Percentiles rank a stretch among this genome's conserved stretches.
phyloP scores from a whole-genome alignment of 2,329 filamentous ascomycete species.

The Colletotrichum magnum region DNA sequence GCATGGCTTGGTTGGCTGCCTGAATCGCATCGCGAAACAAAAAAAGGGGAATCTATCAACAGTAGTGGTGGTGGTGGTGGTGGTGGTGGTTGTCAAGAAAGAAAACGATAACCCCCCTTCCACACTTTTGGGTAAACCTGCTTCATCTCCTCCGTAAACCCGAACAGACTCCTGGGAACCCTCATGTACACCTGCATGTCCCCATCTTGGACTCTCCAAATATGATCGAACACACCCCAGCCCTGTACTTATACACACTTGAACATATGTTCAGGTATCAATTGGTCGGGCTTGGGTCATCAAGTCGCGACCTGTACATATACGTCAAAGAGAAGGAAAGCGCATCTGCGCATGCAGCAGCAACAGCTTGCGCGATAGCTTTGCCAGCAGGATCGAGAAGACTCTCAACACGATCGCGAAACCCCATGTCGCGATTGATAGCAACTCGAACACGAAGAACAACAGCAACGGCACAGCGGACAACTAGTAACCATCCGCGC shows the following conservation, averaged over 20 bases:
- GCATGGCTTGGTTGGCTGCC: conserved; percentile 15
- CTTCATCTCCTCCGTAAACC: conserved; percentile 7
- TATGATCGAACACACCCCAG: conserved; percentile 32
- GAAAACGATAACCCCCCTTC: conserved; percentile 23
- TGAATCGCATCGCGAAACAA: conserved; percentile 32
- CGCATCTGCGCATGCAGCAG: background rate
- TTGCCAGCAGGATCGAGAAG: no score
- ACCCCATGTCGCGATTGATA: background rate
- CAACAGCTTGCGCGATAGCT: no score
- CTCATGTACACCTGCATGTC: conserved; percentile 29
- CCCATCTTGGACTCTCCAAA: conserved; percentile 1
- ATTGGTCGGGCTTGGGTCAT: conserved; percentile 42
- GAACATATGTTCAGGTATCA: conserved; percentile 42
- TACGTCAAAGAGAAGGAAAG: conserved; percentile 22
- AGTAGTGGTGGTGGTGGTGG: background rate
- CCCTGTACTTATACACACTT: conserved; percentile 52
- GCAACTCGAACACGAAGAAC: background rate
- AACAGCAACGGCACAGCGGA: background rate
- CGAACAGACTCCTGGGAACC: no score
- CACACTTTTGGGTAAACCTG: conserved; percentile 33
- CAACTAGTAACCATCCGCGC: conserved; percentile 66
- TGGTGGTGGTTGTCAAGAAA: conserved; percentile 8
- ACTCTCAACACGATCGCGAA: no score
- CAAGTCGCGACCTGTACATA: conserved; percentile 35
- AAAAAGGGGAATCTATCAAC: conserved; percentile 39